Evolutionary conservation across 495 filamentous ascomycete species (phyloP).

Genomic region (Tuber melanosporum): DNA sequence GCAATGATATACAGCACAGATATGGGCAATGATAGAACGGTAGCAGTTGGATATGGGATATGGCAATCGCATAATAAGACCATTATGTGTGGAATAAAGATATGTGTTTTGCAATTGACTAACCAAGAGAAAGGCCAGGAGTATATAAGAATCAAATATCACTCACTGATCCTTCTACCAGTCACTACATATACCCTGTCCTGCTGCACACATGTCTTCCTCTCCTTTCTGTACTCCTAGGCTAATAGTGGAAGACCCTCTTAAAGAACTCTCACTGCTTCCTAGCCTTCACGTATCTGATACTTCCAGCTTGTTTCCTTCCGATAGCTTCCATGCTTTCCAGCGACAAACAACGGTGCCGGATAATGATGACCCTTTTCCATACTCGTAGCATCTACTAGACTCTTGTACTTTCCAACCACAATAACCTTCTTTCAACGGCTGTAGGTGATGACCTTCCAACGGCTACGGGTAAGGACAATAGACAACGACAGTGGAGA

Average conservation of each 20-base stretch:
- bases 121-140: neutral
- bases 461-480: too few relatives aligned
- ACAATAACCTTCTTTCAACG: too few relatives aligned
- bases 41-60: neutral
- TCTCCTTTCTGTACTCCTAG: neutral
- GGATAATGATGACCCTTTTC: too few relatives aligned
- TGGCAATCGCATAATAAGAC: neutral
- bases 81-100: neutral
- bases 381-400: too few relatives aligned
- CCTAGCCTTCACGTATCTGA: too few relatives aligned
- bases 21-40: neutral
- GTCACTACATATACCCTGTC: neutral
- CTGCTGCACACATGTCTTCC: neutral
- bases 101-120: neutral
- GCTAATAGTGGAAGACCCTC: neutral
- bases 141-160: neutral
- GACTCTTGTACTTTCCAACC: too few relatives aligned
- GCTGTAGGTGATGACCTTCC: too few relatives aligned
- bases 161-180: neutral
- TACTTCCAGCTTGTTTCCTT: too few relatives aligned
- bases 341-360: too few relatives aligned
- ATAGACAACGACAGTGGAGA: too few relatives aligned
- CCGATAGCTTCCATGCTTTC: too few relatives aligned
- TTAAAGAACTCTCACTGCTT: too few relatives aligned
- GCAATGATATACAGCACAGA: neutral